Percentiles rank a stretch among this genome's conserved stretches.
These are phyloP conservation scores for Kockiozyma suomiensis DNA, from an alignment of 805 yeast genomes.

Conservation along the genomic window DNA sequence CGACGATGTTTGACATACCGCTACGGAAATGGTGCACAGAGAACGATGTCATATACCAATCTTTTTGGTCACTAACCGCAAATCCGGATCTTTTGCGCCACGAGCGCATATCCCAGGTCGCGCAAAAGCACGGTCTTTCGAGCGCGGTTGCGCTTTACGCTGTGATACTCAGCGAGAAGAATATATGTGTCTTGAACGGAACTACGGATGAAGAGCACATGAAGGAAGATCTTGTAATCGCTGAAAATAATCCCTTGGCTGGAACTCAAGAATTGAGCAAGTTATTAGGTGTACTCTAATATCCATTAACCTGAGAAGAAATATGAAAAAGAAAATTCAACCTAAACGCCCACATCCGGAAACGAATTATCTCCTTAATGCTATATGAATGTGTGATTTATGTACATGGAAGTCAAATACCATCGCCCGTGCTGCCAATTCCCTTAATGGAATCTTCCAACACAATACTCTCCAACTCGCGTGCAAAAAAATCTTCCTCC, in stretches of 20 bases:
- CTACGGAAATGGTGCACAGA: slow-evolving; percentile 2
- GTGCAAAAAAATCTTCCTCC: slow-evolving; percentile 48
- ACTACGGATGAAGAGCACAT: slow-evolving; percentile 13
- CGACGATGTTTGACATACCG: slow-evolving; percentile 1
- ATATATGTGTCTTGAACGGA: slow-evolving; percentile 14
- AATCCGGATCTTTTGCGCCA: neutral
- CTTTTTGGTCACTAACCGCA: slow-evolving; percentile 17
- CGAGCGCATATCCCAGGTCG: neutral
- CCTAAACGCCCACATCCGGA: too few species aligned
- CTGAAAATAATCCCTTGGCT: neutral
- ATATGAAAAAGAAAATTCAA: neutral
- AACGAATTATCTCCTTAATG: too few species aligned
- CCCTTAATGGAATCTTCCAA: slow-evolving; percentile 18
- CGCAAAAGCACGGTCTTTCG: neutral
- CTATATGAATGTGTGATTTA: too few species aligned
- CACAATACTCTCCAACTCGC: slow-evolving; percentile 36
- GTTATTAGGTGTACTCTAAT: neutral
- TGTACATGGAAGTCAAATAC: neutral
- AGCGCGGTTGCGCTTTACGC: slow-evolving; percentile 3
- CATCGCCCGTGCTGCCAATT: neutral
- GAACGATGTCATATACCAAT: slow-evolving; percentile 14
- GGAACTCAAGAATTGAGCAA: neutral
- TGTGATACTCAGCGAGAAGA: slow-evolving; percentile 4
- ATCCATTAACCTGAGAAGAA: neutral
- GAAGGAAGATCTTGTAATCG: slow-evolving; percentile 1